Conservation (phyloP, 331 rosid genomes). For the Rhamnella rubrinervis region DNA sequence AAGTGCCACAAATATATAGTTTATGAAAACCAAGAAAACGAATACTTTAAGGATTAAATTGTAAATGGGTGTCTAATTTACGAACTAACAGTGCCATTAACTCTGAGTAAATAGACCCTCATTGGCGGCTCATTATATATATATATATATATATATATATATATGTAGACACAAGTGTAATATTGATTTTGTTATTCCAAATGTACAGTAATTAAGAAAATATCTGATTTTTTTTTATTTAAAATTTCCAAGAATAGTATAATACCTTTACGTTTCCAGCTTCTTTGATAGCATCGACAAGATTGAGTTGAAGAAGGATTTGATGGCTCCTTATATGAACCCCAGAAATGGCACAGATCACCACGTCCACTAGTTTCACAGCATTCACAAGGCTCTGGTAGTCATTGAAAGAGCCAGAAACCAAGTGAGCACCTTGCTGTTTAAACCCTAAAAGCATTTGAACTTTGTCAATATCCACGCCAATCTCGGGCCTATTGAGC, state of each 20-base stretch:
- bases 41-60: no score
- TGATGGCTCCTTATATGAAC: constrained; percentile 63
- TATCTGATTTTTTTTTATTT: not conserved
- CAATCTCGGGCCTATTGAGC: constrained; percentile 60
- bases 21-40: no score
- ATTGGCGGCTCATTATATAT: no score
- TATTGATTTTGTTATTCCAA: no score
- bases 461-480: constrained; percentile 66
- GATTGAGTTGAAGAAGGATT: constrained; percentile 69
- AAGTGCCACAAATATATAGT: no score
- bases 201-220: no score
- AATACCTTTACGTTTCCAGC: constrained; percentile 70
- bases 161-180: no score
- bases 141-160: no score
- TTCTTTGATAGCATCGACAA: constrained; percentile 66
- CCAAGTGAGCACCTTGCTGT: constrained; percentile 54
- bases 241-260: not conserved
- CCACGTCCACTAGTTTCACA: constrained; percentile 64
- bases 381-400: constrained; percentile 55
- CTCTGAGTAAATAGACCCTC: no score
- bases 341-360: constrained; percentile 65
- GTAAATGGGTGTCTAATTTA: no score
- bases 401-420: constrained; percentile 48
- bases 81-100: no score
- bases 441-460: constrained; percentile 62